Percentiles rank a stretch among this genome's conserved stretches.
Conservation (phyloP, 257 asterid species). For the Rubia yunnanensis region DNA sequence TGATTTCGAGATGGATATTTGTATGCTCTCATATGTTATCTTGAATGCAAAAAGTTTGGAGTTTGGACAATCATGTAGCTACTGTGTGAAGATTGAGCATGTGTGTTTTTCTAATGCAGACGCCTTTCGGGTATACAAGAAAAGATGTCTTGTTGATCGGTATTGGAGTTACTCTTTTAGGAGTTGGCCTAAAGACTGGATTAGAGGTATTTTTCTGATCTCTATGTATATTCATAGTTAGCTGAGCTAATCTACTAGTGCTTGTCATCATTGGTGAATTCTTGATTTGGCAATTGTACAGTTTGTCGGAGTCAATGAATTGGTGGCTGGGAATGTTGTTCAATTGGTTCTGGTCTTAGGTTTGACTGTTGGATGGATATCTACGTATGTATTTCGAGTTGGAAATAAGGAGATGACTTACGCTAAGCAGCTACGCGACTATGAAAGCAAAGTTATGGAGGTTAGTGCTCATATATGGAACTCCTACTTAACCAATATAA, state of each 20-base stretch:
- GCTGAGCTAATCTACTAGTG: neutral
- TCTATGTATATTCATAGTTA: neutral
- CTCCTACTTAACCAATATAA: neutral
- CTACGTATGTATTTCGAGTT: conserved; percentile 88
- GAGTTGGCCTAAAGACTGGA: conserved; percentile 68
- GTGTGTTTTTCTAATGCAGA: conserved; percentile 32
- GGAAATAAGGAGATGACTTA: conserved; percentile 97
- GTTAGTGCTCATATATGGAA: conserved; percentile 21
- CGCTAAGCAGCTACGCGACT: conserved; percentile 82
- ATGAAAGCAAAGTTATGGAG: conserved; percentile 96
- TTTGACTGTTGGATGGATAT: conserved; percentile 89
- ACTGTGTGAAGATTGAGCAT: neutral
- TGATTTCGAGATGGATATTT: neutral
- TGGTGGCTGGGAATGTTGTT: conserved; percentile 92
- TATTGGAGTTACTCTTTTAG: conserved; percentile 59
- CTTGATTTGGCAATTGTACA: conserved; percentile 31
- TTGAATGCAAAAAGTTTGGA: neutral
- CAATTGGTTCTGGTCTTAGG: conserved; percentile 86
- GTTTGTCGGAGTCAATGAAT: conserved; percentile 79
- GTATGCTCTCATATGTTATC: neutral
- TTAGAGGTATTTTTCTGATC: conserved; percentile 52
- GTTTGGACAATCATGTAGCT: neutral
- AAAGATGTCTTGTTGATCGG: conserved; percentile 93
- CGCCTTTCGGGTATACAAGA: conserved; percentile 85
- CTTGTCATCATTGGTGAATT: neutral